These are phyloP conservation scores for Clavariopsis aquatica DNA, from an alignment of 495 filamentous ascomycete species.

Conservation along the genomic window DNA sequence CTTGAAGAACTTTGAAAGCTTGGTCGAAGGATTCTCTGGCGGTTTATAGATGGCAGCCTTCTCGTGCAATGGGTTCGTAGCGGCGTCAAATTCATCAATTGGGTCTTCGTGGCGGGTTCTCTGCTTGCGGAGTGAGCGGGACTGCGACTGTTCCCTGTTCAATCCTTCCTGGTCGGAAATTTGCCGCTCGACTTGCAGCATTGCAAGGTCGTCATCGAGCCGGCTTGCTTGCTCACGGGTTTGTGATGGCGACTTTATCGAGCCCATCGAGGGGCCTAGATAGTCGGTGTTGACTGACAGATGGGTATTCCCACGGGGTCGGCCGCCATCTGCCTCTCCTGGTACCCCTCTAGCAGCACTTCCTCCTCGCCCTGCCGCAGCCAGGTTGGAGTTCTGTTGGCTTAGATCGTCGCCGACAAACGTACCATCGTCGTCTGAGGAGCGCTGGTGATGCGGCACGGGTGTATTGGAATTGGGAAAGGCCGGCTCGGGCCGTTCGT, in stretches of 20 bases:
- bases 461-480: constrained; percentile 22
- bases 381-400: constrained; percentile 1
- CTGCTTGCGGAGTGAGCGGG: constrained; percentile 52
- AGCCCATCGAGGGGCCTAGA: constrained; percentile 40
- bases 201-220: constrained; percentile 79
- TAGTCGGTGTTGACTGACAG: constrained; percentile 40
- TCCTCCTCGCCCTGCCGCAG: background rate
- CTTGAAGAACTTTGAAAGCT: constrained; percentile 63
- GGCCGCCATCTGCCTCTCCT: background rate
- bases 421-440: constrained; percentile 34
- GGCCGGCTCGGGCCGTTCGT: constrained; percentile 49
- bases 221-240: constrained; percentile 68
- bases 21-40: constrained; percentile 64
- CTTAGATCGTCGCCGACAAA: constrained; percentile 31
- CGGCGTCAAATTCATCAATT: constrained; percentile 83
- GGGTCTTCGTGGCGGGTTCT: constrained; percentile 56
- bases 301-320: constrained; percentile 16
- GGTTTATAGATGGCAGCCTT: constrained; percentile 68
- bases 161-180: constrained; percentile 56
- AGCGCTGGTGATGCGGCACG: constrained; percentile 29
- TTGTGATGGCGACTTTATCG: constrained; percentile 52
- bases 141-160: constrained; percentile 46
- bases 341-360: background rate
- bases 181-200: constrained; percentile 79
- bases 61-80: constrained; percentile 73